Percentiles rank a stretch among this genome's conserved stretches.
phyloP scores from a whole-genome alignment of 768 basidiomycete species.

The Omphalotus guepiniiformis region DNA sequence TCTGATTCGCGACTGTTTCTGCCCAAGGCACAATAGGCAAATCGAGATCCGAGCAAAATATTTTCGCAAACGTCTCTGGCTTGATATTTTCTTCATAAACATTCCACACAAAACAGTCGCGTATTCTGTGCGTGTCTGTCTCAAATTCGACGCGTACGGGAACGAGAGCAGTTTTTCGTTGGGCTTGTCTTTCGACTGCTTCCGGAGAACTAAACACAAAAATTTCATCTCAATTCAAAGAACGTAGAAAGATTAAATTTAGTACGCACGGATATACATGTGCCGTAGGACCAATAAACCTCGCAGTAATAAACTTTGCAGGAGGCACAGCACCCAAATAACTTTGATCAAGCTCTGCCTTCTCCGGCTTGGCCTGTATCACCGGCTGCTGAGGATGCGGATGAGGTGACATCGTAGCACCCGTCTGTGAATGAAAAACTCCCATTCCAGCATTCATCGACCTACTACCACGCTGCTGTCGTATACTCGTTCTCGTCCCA shows the following conservation, averaged over 20 bases:
- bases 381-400: constrained; percentile 29
- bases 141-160: constrained; percentile 97
- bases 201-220: no score
- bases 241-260: background rate
- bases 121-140: constrained; percentile 84
- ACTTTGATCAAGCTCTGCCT: constrained; percentile 75
- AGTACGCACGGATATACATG: constrained; percentile 74
- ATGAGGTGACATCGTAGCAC: constrained; percentile 34
- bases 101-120: constrained; percentile 97
- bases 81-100: constrained; percentile 81
- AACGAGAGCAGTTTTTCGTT: no score
- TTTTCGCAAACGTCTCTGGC: constrained; percentile 79
- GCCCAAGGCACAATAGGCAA: constrained; percentile 63
- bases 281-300: constrained; percentile 49
- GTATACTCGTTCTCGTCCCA: constrained; percentile 9
- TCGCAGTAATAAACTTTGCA: constrained; percentile 65
- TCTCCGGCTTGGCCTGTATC: constrained; percentile 39
- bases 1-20: constrained; percentile 80
- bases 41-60: constrained; percentile 87
- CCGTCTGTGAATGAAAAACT: constrained; percentile 52
- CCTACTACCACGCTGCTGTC: background rate
- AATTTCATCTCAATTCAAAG: constrained; percentile 24
- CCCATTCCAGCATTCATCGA: constrained; percentile 40
- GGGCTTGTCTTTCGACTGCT: constrained; percentile 58
- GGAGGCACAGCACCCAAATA: constrained; percentile 89